Evolutionary conservation across 345 rosid genomes (phyloP).

Genomic region (Combretum micranthum): DNA sequence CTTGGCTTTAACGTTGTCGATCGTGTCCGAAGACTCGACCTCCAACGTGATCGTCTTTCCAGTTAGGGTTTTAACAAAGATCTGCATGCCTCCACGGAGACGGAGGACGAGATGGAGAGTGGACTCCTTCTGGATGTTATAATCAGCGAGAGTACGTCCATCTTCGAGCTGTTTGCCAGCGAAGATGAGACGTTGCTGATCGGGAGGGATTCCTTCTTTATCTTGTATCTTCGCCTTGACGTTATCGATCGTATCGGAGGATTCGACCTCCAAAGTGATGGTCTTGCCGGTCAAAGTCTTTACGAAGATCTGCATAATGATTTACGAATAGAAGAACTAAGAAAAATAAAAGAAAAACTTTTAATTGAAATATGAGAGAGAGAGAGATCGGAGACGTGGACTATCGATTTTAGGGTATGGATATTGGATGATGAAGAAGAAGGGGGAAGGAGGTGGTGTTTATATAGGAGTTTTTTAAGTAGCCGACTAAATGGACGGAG

Average conservation of each 20-base stretch:
- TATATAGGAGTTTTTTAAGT: constrained; percentile 3
- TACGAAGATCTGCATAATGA: constrained; percentile 14
- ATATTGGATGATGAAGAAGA: neutral
- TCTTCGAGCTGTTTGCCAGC: too few species aligned
- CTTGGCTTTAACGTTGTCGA: constrained; percentile 15
- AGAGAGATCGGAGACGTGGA: neutral
- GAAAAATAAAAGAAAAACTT: too few species aligned
- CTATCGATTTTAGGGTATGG: neutral
- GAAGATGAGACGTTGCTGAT: too few species aligned
- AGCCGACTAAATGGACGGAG: neutral
- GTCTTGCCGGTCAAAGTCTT: constrained; percentile 6
- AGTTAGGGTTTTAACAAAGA: constrained; percentile 14
- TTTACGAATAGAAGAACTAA: too few species aligned
- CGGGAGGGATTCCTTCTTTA: too few species aligned
- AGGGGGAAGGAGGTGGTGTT: neutral
- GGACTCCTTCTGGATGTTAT: constrained; percentile 7
- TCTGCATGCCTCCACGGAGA: constrained; percentile 11
- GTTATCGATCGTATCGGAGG: too few species aligned
- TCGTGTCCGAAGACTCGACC: constrained; percentile 12
- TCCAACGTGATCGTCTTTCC: constrained; percentile 14
- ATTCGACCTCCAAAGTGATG: neutral
- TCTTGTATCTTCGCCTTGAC: too few species aligned
- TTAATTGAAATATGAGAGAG: neutral
- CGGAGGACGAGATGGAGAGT: neutral
- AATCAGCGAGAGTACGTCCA: neutral